Base-by-base conservation (phyloP, 2,329 filamentous ascomycete species). In the Aspergillus spinulosporus region DNA sequence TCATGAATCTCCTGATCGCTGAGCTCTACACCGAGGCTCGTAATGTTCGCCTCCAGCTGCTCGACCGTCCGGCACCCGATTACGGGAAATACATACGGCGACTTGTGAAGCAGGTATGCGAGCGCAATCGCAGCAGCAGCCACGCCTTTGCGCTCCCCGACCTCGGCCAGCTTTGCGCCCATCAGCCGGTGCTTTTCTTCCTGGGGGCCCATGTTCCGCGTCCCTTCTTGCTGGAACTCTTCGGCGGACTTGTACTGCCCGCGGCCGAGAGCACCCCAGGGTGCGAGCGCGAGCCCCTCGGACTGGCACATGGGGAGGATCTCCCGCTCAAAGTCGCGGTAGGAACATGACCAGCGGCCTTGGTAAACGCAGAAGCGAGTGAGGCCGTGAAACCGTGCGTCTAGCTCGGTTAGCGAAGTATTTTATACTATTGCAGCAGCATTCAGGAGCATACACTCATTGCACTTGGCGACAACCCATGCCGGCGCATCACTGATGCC, bases 401-500 rank as follows among this genome's bases (percentile, higher is more conserved):
- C 49, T 51, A 12, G 26, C 8, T 51, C 37, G 28, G 6, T 43
- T n/a, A 43, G 49, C 39, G 47, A 40, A 29, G 34, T 9, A 36
- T 11, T 34, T 9, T 28, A 3, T 7, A 21, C 21, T 21, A 21
- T 21, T 21, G 21, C 21, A 21, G 21, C 21, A 21, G 21, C 21
- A 21, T 21, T 21, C 21, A 21, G 21, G 21, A 21, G 21, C 21
- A 21, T 29, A 51, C 49, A 54, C 4, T 45, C 51, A 29, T 54
- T 54, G 14, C 31, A 37, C 44, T 54, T 54, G 21, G 48, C 52
- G 4, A 54, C 52, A 12, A 54, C n/a, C 52, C 52, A 54, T 3
- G 44, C 52, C 3, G 52, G 52, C 11, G 52, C 36, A 34, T 54
- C 52, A 15, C 44, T 48, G 26, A 54, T 48, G 8, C 52, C 52